Conservation (phyloP, 306 rosid genomes). For the Canavalia ensiformis region DNA sequence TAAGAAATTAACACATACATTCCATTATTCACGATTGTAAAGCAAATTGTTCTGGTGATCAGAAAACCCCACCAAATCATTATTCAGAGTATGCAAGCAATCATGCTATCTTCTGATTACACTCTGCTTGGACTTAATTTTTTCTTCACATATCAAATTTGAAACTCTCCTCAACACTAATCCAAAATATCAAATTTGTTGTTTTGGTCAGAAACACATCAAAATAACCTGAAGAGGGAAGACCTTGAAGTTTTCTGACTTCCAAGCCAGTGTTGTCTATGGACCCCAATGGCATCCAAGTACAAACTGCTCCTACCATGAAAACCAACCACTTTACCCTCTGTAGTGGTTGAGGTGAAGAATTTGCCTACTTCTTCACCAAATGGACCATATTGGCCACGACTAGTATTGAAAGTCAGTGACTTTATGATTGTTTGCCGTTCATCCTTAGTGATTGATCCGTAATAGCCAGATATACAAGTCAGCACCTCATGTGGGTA, state of each 20-base stretch:
- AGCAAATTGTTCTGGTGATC: background rate
- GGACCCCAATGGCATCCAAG: conserved; percentile 93
- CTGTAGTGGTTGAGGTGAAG: conserved; percentile 89
- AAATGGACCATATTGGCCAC: conserved; percentile 94
- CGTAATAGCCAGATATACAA: conserved; percentile 83
- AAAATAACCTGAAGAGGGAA: conserved; percentile 69
- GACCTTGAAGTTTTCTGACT: conserved; percentile 65
- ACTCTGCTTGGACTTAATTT: background rate
- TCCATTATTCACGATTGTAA: conserved; percentile 15
- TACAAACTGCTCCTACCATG: conserved; percentile 84
- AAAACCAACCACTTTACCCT: conserved; percentile 91
- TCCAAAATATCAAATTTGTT: conserved; percentile 17
- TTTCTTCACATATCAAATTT: conserved; percentile 7
- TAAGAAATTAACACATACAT: conserved; percentile 36
- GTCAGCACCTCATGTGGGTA: conserved; percentile 82
- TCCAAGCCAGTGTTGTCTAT: conserved; percentile 98
- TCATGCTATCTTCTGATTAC: conserved; percentile 19
- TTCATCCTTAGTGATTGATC: conserved; percentile 61
- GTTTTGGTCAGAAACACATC: conserved; percentile 42
- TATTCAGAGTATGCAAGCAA: conserved; percentile 29
- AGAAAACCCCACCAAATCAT: conserved; percentile 14
- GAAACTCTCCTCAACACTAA: conserved; percentile 25
- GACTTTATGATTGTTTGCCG: conserved; percentile 67
- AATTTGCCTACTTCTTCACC: conserved; percentile 87
- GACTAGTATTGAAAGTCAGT: conserved; percentile 76